Evolutionary conservation across 75 land plant species (phyloP), one percentile per base, ranked within the genome.

Genomic region (Pinus taeda): DNA sequence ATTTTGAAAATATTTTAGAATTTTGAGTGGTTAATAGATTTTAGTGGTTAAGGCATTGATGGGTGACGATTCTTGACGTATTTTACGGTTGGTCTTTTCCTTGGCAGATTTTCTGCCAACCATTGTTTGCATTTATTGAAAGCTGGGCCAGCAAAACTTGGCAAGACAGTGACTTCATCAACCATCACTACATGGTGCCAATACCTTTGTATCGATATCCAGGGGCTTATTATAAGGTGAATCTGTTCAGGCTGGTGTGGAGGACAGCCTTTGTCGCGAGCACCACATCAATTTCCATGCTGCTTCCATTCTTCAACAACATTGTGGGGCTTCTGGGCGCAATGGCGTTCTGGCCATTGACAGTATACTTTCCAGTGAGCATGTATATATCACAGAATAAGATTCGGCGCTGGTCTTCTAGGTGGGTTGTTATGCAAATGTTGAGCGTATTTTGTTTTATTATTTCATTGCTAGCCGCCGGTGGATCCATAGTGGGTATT

Each of bases 251-350:
- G 45, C 53, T 91, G 7, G 76, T 82, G 7, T 87, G 88, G 90
- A 78, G 92, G 72, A 81, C 92, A 17, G 13, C 67, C 13, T 92
- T 89, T 78, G 92, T 92, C 24, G 70, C 85, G n/a, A 15, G 59
- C 60, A 89, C 12, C 12, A 49, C 55, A 1, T 49, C 11, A 2
- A 49, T 49, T 49, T 49, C 55, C 55, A 49, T 49, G 55, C 1
- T 49, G 55, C 55, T 49, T 9, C 55, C 55, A 49, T 49, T 49
- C 55, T 49, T 49, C 12, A 9, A 49, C 11, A 49, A 49, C 11
- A 3, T 49, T 49, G 12, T 49, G 12, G 55, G 12, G 11, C 55
- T 49, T 49, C 55, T 49, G 55, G 81, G 81, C 0, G 83, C 81
- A 3, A 1, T 70, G 20, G 75, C 53, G 1, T 78, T 78, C 33